These are phyloP conservation scores for Tolypocladium nubicola DNA, from an alignment of 2,329 filamentous ascomycete genomes.

Conservation along the genomic window DNA sequence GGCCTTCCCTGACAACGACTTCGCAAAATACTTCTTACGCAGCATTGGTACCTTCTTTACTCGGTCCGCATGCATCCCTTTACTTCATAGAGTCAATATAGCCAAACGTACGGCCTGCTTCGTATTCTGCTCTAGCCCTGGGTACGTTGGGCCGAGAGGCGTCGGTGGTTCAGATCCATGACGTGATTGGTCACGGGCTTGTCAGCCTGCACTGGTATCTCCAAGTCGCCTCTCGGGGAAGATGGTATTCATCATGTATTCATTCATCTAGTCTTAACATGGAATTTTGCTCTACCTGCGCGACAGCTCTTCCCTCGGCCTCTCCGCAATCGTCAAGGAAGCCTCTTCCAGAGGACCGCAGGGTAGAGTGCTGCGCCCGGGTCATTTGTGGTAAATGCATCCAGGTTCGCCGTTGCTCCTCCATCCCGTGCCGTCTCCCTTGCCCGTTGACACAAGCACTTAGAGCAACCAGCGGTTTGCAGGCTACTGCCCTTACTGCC, in stretches of 20 bases:
- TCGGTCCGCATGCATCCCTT: neutral
- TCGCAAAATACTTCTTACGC: neutral
- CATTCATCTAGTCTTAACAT: constrained; percentile 10
- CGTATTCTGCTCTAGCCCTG: neutral
- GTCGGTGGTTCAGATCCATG: neutral
- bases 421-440: neutral
- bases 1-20: neutral
- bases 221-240: neutral
- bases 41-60: neutral
- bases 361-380: constrained; percentile 58
- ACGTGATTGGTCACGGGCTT: neutral
- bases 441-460: constrained; percentile 4
- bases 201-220: neutral
- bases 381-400: constrained; percentile 64
- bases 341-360: constrained; percentile 45
- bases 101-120: neutral
- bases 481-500: constrained; percentile 63
- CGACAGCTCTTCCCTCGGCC: constrained; percentile 45
- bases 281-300: constrained; percentile 60
- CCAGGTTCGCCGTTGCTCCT: constrained; percentile 31
- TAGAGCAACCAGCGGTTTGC: constrained; percentile 58
- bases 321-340: constrained; percentile 48
- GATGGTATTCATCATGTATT: neutral
- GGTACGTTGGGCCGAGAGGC: neutral
- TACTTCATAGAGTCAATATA: neutral